Evolutionary conservation across 2,329 filamentous ascomycete species (phyloP).

Genomic region (Plenodomus biglobosus): DNA sequence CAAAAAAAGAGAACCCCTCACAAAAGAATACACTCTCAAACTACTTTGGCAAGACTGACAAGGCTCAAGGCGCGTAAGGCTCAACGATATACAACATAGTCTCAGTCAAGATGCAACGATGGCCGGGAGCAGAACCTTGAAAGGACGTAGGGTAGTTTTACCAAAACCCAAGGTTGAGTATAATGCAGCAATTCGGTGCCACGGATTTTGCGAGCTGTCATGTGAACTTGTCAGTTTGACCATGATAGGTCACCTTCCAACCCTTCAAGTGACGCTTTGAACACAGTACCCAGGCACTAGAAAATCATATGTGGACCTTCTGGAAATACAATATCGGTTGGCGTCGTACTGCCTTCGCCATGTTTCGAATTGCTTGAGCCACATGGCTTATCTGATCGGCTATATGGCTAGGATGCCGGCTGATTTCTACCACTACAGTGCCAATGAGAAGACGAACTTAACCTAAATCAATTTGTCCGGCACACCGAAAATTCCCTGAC

Average conservation of each 20-base stretch:
- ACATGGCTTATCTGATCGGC: slow-evolving; percentile 3
- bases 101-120: no score
- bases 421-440: slow-evolving; percentile 4
- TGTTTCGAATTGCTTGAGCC: slow-evolving; percentile 10
- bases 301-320: neutral
- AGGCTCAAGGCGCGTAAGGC: neutral
- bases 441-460: neutral
- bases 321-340: neutral
- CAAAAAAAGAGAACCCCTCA: slow-evolving; percentile 33
- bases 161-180: no score
- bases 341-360: neutral
- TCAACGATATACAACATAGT: no score
- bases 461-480: slow-evolving; percentile 1
- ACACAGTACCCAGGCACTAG: neutral
- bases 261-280: neutral
- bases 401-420: slow-evolving; percentile 10
- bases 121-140: no score
- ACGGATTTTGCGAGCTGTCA: neutral
- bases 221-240: neutral
- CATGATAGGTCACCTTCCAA: neutral
- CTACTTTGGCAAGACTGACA: slow-evolving; percentile 30
- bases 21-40: slow-evolving; percentile 41
- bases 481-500: no score
- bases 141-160: no score
- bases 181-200: no score